phyloP scores from a whole-genome alignment of 768 basidiomycete species.

The Lactarius quietus region DNA sequence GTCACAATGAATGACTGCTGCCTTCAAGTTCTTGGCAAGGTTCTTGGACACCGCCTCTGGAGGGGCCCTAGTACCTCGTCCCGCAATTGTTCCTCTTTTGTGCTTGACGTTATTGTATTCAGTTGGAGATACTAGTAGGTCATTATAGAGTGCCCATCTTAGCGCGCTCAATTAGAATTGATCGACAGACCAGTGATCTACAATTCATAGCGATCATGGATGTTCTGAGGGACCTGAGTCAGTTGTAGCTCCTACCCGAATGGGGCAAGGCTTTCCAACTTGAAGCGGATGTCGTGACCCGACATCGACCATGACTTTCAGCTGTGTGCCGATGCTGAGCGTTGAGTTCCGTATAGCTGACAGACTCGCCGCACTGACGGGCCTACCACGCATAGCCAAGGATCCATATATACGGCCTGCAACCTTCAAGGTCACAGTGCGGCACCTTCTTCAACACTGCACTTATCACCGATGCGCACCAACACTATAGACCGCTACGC shows the following conservation, averaged over 20 bases:
- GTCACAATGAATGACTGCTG: constrained; percentile 47
- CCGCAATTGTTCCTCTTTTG: constrained; percentile 75
- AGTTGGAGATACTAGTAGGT: constrained; percentile 46
- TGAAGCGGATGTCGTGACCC: constrained; percentile 75
- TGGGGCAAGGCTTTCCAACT: constrained; percentile 36
- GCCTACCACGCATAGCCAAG: constrained; percentile 33
- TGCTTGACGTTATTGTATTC: constrained; percentile 60
- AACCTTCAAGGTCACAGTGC: too few species aligned
- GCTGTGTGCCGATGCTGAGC: neutral
- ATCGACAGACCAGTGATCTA: constrained; percentile 29
- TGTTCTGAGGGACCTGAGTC: constrained; percentile 78
- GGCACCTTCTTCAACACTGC: constrained; percentile 71
- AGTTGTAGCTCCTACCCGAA: constrained; percentile 56
- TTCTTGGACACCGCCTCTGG: constrained; percentile 76
- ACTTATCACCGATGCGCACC: constrained; percentile 63
- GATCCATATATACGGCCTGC: constrained; percentile 77
- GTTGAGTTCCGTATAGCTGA: neutral
- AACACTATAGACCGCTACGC: constrained; percentile 58
- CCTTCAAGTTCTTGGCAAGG: too few species aligned
- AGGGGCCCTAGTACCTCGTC: constrained; percentile 69
- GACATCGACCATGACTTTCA: constrained; percentile 62
- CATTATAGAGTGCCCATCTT: constrained; percentile 60
- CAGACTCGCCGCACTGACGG: neutral
- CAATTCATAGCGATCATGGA: too few species aligned
- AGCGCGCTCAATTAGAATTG: neutral